phyloP scores from a whole-genome alignment of 805 yeast species.

The Nakazawaea siamensis region DNA sequence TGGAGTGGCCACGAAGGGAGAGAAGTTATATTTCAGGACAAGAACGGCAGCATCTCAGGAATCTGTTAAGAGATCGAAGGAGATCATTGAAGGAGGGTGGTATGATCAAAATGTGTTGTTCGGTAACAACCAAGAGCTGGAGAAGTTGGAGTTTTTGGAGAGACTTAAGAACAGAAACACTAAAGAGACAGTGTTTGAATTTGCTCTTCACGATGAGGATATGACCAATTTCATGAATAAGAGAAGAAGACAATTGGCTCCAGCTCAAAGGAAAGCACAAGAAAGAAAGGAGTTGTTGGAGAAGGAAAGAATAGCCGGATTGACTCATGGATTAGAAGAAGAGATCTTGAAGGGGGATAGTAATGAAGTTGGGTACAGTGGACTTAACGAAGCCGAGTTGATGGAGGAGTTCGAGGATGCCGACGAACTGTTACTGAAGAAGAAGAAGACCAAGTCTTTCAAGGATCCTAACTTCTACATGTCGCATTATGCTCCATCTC shows the following conservation, averaged over 20 bases:
- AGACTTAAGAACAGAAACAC: constrained; percentile 59
- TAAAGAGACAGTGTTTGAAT: constrained; percentile 93
- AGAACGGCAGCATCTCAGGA: constrained; percentile 81
- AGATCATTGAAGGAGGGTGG: constrained; percentile 72
- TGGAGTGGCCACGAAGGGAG: constrained; percentile 80
- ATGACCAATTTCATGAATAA: constrained; percentile 78
- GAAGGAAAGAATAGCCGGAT: constrained; percentile 68
- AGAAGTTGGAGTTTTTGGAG: constrained; percentile 64
- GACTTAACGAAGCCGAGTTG: constrained; percentile 38
- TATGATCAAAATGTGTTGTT: constrained; percentile 79
- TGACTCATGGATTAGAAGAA: constrained; percentile 65
- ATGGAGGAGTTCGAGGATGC: constrained; percentile 44
- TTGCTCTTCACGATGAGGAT: constrained; percentile 60
- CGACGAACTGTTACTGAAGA: constrained; percentile 27
- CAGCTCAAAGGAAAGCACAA: constrained; percentile 70
- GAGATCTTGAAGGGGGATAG: constrained; percentile 52
- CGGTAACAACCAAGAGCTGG: constrained; percentile 67
- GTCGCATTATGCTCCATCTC: constrained; percentile 83
- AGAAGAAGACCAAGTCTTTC: constrained; percentile 36
- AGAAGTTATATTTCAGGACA: constrained; percentile 77
- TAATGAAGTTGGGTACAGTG: constrained; percentile 28
- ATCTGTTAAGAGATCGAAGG: constrained; percentile 80
- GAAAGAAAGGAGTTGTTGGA: constrained; percentile 63
- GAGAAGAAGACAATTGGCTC: constrained; percentile 82
- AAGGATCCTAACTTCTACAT: constrained; percentile 76